Conservation (phyloP, 495 filamentous ascomycete genomes). For the Penicillium paxilli region DNA sequence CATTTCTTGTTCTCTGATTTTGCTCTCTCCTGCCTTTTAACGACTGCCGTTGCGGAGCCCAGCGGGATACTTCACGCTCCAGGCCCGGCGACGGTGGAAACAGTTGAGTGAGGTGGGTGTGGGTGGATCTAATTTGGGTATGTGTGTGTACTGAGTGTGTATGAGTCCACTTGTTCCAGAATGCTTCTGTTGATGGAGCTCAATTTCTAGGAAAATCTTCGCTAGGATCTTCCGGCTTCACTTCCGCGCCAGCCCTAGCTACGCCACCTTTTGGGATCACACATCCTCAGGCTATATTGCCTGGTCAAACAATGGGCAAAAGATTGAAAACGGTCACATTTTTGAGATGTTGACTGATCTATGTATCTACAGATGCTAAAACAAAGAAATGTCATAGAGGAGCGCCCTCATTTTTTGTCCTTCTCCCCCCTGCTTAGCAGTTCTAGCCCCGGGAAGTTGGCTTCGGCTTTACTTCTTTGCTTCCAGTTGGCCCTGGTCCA, state of each 20-base stretch:
- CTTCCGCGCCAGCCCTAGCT: constrained; percentile 27
- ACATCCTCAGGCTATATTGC: neutral
- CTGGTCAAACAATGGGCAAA: constrained; percentile 3
- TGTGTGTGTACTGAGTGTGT: too few species aligned
- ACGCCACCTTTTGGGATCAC: neutral
- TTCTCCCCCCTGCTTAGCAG: constrained; percentile 1
- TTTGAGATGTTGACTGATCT: constrained; percentile 17
- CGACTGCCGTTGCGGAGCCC: constrained; percentile 10
- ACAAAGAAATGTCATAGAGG: constrained; percentile 6
- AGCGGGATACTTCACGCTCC: constrained; percentile 14
- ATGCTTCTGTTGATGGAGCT: constrained; percentile 20
- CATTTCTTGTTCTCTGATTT: neutral
- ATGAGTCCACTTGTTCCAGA: constrained; percentile 31
- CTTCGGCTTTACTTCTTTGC: neutral
- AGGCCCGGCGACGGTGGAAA: constrained; percentile 3
- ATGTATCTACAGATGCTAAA: constrained; percentile 13
- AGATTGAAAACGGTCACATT: neutral
- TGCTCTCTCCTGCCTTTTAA: neutral
- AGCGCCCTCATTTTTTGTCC: neutral
- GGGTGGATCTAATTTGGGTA: neutral
- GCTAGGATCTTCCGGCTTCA: constrained; percentile 28
- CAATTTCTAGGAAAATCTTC: constrained; percentile 1
- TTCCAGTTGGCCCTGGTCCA: neutral
- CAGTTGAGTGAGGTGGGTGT: neutral
- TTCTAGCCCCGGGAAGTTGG: constrained; percentile 5